Evolutionary conservation across 1,284 basidiomycete genomes (phyloP).

Genomic region (Apiotrichum domesticum): DNA sequence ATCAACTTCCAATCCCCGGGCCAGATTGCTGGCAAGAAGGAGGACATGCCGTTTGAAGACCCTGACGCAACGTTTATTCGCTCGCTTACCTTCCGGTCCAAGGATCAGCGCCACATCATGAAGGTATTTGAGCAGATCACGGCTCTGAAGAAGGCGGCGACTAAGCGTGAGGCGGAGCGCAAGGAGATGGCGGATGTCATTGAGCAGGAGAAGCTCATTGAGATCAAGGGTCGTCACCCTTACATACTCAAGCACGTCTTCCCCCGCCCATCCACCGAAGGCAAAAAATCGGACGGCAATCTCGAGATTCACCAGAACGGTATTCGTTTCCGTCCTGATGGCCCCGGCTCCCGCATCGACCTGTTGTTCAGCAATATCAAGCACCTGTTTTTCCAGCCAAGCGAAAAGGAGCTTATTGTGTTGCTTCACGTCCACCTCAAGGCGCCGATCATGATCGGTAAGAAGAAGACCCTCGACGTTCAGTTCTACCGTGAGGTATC

Average conservation of each 20-base stretch:
- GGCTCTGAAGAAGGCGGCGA: constrained; percentile 91
- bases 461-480: constrained; percentile 95
- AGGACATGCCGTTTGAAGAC: constrained; percentile 98
- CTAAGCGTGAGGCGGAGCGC: constrained; percentile 94
- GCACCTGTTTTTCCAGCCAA: constrained; percentile 98
- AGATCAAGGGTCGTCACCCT: constrained; percentile 75
- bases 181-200: constrained; percentile 98
- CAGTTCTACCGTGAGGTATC: constrained; percentile 99
- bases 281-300: constrained; percentile 65
- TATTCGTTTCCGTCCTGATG: constrained; percentile 83
- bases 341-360: constrained; percentile 72
- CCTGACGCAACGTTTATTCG: constrained; percentile 95
- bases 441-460: constrained; percentile 96
- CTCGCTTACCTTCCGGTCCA: constrained; percentile 87
- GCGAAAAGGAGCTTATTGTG: constrained; percentile 92
- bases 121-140: constrained; percentile 86
- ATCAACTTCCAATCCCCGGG: constrained; percentile 99
- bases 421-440: constrained; percentile 91
- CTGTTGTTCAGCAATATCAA: constrained; percentile 96
- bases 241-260: constrained; percentile 84
- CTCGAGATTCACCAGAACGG: constrained; percentile 98
- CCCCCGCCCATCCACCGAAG: constrained; percentile 68
- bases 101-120: constrained; percentile 82
- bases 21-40: constrained; percentile 95
- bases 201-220: constrained; percentile 83